These are phyloP conservation scores for Acer yangbiense DNA, from an alignment of 345 rosid genomes.

Conservation along the genomic window DNA sequence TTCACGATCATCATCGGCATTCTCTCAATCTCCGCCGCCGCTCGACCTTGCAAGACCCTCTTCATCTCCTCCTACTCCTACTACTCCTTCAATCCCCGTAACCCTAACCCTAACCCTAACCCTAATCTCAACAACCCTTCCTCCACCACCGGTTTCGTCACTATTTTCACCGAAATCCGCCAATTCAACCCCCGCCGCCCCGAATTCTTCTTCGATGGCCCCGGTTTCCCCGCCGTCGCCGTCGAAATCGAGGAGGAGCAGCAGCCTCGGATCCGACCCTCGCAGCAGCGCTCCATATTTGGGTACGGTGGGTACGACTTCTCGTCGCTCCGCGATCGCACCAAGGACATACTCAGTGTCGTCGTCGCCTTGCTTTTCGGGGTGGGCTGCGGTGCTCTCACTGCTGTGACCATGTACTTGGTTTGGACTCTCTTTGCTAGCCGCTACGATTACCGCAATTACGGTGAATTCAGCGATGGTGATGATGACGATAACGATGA, in stretches of 20 bases:
- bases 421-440: conserved; percentile 72
- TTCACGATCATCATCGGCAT: conserved; percentile 28
- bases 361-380: conserved; percentile 85
- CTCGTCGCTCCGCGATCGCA: conserved; percentile 69
- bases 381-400: conserved; percentile 93
- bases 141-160: conserved; percentile 41
- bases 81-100: conserved; percentile 59
- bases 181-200: conserved; percentile 36
- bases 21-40: conserved; percentile 36
- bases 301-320: conserved; percentile 37
- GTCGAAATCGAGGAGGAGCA: neutral
- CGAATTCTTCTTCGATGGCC: conserved; percentile 32
- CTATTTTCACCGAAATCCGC: conserved; percentile 64
- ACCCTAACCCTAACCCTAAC: conserved; percentile 46
- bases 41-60: conserved; percentile 57
- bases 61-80: conserved; percentile 61
- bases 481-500: conserved; percentile 23
- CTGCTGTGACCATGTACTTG: conserved; percentile 87
- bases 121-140: conserved; percentile 40
- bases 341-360: conserved; percentile 86
- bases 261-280: conserved; percentile 23
- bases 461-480: conserved; percentile 34
- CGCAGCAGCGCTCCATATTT: conserved; percentile 16
- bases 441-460: conserved; percentile 36
- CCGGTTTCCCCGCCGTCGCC: conserved; percentile 28